These are phyloP conservation scores for Apophysomyces trapeziformis DNA, from an alignment of 371 early-diverging fungal genomes.

Conservation along the genomic window DNA sequence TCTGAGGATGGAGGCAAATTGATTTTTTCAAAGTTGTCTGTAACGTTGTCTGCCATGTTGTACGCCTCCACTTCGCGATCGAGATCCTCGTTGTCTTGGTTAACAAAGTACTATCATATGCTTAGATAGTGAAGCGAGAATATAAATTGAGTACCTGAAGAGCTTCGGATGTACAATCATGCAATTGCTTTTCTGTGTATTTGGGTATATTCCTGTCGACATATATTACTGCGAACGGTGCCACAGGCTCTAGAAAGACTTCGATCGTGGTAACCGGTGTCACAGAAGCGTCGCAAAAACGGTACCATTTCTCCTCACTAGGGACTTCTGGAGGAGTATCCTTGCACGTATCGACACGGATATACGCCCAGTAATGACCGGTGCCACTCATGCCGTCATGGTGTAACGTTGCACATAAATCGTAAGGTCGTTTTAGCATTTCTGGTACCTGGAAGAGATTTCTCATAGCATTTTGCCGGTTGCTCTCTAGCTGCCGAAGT, in stretches of 20 bases:
- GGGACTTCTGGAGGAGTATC: constrained; percentile 18
- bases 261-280: constrained; percentile 33
- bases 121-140: background rate
- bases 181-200: constrained; percentile 18
- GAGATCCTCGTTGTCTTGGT: constrained; percentile 30
- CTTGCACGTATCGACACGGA: constrained; percentile 34
- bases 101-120: constrained; percentile 26
- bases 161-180: constrained; percentile 22
- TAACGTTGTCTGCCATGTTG: background rate
- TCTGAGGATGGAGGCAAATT: constrained; percentile 1
- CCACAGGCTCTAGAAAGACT: constrained; percentile 26
- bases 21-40: background rate
- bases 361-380: constrained; percentile 54
- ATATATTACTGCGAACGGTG: constrained; percentile 43
- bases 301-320: constrained; percentile 35
- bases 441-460: constrained; percentile 30
- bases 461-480: constrained; percentile 11
- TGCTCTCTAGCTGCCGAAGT: constrained; percentile 19
- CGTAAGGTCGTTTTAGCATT: constrained; percentile 35
- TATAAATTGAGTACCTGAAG: constrained; percentile 24
- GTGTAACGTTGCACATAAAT: constrained; percentile 40
- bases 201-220: constrained; percentile 21
- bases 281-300: constrained; percentile 49
- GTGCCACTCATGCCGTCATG: constrained; percentile 45
- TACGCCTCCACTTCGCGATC: constrained; percentile 29